phyloP scores from a whole-genome alignment of 768 basidiomycete genomes.

The Crepidotus variabilis region DNA sequence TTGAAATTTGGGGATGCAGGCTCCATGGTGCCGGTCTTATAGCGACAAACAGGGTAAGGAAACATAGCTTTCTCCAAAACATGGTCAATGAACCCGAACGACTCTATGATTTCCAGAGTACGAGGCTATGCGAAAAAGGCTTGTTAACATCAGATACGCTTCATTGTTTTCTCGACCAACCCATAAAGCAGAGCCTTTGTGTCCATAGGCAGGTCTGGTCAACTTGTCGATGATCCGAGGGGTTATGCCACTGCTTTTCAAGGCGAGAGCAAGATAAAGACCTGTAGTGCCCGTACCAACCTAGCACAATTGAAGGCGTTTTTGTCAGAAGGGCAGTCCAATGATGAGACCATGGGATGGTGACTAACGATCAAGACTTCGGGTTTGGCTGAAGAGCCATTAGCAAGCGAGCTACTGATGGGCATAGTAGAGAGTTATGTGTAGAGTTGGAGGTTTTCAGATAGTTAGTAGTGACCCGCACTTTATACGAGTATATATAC shows the following conservation, averaged over 20 bases:
- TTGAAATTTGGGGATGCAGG: not conserved
- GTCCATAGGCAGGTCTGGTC: constrained; percentile 25
- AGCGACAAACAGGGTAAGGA: not conserved
- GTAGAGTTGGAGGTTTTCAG: no score
- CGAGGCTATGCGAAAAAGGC: constrained; percentile 30
- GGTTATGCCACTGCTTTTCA: constrained; percentile 38
- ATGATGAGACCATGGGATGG: no score
- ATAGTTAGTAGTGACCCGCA: no score
- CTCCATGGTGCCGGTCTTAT: not conserved
- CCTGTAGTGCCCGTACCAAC: constrained; percentile 45
- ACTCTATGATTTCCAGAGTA: constrained; percentile 37
- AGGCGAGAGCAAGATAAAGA: constrained; percentile 35
- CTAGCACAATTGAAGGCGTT: no score
- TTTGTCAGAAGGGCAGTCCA: no score
- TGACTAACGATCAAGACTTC: no score
- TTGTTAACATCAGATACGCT: not conserved
- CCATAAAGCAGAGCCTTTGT: constrained; percentile 35
- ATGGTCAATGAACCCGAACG: constrained; percentile 20
- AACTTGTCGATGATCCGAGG: constrained; percentile 52
- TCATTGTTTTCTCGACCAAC: constrained; percentile 16
- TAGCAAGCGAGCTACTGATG: no score
- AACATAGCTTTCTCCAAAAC: not conserved
- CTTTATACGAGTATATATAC: no score
- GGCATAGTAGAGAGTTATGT: no score
- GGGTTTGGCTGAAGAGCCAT: no score